Conservation (phyloP, 768 basidiomycete species). For the Postia placenta region DNA sequence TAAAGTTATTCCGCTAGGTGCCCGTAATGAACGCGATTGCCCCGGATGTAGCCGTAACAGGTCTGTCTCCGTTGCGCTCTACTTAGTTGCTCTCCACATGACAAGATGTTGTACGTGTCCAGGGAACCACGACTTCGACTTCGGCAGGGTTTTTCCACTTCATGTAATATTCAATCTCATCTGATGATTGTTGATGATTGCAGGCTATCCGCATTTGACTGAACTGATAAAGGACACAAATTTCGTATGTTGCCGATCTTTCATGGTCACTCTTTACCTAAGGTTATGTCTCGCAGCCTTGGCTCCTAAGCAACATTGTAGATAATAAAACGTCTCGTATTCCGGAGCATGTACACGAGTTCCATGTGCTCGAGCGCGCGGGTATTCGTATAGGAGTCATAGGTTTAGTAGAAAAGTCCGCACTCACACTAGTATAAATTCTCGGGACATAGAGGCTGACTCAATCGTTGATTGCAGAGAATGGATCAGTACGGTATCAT, state of each 20-base stretch:
- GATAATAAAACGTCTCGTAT: conserved; percentile 56
- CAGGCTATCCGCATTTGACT: conserved; percentile 59
- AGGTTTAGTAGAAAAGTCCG: conserved; percentile 81
- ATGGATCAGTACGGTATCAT: conserved; percentile 83
- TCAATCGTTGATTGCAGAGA: conserved; percentile 40
- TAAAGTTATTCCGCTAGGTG: conserved; percentile 53
- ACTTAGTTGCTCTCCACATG: not conserved
- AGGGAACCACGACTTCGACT: conserved; percentile 95
- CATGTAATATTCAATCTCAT: not conserved
- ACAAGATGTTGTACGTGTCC: not conserved
- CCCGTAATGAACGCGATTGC: conserved; percentile 78
- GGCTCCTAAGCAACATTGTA: conserved; percentile 86
- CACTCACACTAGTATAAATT: not conserved
- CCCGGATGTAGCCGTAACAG: conserved; percentile 77
- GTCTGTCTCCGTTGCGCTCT: conserved; percentile 35
- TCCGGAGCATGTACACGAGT: conserved; percentile 59
- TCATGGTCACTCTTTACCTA: too few species aligned
- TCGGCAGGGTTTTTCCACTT: conserved; percentile 38
- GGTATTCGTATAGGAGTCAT: conserved; percentile 75
- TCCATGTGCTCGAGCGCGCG: conserved; percentile 58
- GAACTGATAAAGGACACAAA: conserved; percentile 65
- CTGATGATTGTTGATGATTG: conserved; percentile 1
- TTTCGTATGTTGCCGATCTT: conserved; percentile 76
- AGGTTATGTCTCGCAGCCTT: too few species aligned
- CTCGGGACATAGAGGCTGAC: not conserved